Base-by-base conservation (phyloP, 1,139 yeast genomes). In the Kazachstania sp. region DNA sequence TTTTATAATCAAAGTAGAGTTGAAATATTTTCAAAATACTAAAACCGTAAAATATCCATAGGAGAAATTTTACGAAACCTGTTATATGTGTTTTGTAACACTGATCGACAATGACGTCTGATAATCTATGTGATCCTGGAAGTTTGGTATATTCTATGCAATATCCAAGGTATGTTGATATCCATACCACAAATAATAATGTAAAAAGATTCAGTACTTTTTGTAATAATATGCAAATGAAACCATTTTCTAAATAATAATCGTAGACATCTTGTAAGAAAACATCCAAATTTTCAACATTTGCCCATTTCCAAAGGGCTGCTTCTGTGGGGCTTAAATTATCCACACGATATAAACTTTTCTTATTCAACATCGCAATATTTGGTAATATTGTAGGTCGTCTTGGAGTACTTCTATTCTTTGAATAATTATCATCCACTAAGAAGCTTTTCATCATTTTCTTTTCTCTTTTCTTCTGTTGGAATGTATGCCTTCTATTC, bases 261-360 rank as follows among this genome's bases (percentile, higher is more conserved):
- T 76, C 74, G 65, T 94, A 92, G 7, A 88, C 83, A 55, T 90
- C 95, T 47, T 79, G 78, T 29, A 92, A 70, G 57, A 92, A 92
- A 44, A 80, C 77, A 65, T 92, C 98, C 66, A 92, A 74, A 63
- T 92, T 90, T 54, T 86, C 86, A 32, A 92, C 87, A 58, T 92
- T 92, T 1, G 97, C 95, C 97, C 98, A 94, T 49, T 86, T 75
- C 85, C 96, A 92, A 39, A 86, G 71, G 0, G 97, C 96, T 45
- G 90, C 69, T 61, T 90, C 97, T 54, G 75, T 78, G 1, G 95
- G 79, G 50, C 73, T 75, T 54, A 69, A 60, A 1, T 62, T 53
- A 37, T 54, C 52, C 6, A 60, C 45, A 40, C 61, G 40, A 57
- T 61, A 46, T 55, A 61, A 39, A 45, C 61, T 57, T 45, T 65